Conservation (phyloP, 306 rosid species). For the Cicer judaicum region DNA sequence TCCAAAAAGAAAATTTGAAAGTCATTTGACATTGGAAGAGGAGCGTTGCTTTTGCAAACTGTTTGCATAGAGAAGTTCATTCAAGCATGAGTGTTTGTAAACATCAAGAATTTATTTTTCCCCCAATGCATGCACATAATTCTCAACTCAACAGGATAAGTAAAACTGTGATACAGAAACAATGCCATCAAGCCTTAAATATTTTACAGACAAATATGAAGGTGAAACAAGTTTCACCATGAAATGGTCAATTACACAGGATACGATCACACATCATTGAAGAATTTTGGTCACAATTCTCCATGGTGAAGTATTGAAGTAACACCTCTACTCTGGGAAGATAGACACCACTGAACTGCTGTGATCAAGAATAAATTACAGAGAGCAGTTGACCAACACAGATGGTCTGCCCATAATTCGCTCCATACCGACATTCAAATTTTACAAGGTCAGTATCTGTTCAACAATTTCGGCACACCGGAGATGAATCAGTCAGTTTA, state of each 20-base stretch:
- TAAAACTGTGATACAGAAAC: conserved; percentile 35
- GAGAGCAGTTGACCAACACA: conserved; percentile 16
- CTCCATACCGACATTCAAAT: conserved; percentile 35
- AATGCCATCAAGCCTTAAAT: conserved; percentile 39
- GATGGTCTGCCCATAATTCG: conserved; percentile 26
- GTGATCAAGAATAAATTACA: conserved; percentile 37
- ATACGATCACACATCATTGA: conserved; percentile 52
- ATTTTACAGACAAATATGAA: conserved; percentile 36
- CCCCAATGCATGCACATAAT: neutral
- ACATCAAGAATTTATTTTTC: neutral
- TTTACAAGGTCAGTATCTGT: conserved; percentile 30
- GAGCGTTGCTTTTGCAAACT: neutral
- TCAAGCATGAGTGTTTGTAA: neutral
- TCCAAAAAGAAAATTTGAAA: neutral
- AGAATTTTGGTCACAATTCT: conserved; percentile 53
- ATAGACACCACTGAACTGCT: conserved; percentile 46
- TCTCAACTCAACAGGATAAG: conserved; percentile 13
- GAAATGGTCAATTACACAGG: conserved; percentile 52
- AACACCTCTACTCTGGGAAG: conserved; percentile 48
- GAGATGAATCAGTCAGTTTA: conserved; percentile 36
- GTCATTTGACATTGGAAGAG: neutral
- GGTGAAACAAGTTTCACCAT: conserved; percentile 49
- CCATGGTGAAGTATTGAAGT: conserved; percentile 42
- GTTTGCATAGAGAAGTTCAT: neutral
- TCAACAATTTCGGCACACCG: conserved; percentile 29